phyloP scores from a whole-genome alignment of 306 rosid genomes.

The Sicyos edulis region DNA sequence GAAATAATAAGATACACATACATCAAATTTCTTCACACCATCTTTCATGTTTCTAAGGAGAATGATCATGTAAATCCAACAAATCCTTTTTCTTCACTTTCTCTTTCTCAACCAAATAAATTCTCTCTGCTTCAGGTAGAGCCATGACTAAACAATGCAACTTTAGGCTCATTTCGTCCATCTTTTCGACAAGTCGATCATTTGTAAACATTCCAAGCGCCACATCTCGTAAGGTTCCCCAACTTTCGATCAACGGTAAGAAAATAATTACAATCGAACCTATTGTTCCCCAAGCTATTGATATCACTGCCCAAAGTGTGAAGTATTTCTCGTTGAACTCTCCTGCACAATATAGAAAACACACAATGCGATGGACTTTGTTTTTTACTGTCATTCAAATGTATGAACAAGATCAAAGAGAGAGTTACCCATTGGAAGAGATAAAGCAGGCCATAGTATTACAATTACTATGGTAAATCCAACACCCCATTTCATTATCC shows the following conservation, averaged over 20 bases:
- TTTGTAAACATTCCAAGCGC: conserved; percentile 65
- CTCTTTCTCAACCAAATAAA: too few species aligned
- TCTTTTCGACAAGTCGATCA: conserved; percentile 63
- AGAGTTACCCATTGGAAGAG: conserved; percentile 70
- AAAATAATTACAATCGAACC: conserved; percentile 70
- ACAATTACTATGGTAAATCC: conserved; percentile 70
- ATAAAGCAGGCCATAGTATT: conserved; percentile 75
- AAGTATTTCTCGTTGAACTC: conserved; percentile 47
- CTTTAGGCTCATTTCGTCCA: conserved; percentile 65
- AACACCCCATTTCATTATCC: conserved; percentile 85
- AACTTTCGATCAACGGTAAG: conserved; percentile 62
- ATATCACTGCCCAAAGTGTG: conserved; percentile 24
- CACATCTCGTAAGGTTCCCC: conserved; percentile 58
- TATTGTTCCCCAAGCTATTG: conserved; percentile 82
- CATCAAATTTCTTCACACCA: too few species aligned
- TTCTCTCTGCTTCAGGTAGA: too few species aligned
- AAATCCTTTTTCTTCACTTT: too few species aligned
- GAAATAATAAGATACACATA: too few species aligned
- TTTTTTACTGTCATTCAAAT: neutral
- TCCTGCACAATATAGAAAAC: conserved; percentile 22
- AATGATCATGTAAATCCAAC: too few species aligned
- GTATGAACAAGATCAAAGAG: neutral
- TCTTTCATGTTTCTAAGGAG: too few species aligned
- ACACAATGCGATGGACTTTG: neutral
- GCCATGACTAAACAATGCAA: conserved; percentile 45